Evolutionary conservation across 2,329 filamentous ascomycete genomes (phyloP).

Genomic region (Microsporum audouinii): DNA sequence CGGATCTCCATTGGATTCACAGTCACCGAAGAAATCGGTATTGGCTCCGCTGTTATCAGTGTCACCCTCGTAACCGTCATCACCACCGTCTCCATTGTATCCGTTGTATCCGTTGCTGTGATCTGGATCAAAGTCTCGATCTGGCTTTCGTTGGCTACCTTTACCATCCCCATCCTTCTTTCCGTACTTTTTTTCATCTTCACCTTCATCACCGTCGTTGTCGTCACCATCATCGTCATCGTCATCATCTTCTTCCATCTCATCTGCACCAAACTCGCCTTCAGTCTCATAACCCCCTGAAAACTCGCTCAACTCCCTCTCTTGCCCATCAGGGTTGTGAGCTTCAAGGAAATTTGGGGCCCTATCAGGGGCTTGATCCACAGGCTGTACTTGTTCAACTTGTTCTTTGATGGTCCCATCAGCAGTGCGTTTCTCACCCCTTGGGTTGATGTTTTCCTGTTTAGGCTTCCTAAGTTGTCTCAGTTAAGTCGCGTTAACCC

Average conservation of each 20-base stretch:
- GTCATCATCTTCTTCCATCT: not conserved
- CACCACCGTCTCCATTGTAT: not conserved
- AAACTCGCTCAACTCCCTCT: not conserved
- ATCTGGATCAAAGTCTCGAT: not conserved
- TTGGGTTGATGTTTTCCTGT: not conserved
- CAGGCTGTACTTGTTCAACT: not conserved
- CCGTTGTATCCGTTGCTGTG: not conserved
- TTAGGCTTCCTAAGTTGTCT: not conserved
- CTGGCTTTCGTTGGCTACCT: not conserved
- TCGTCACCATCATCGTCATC: not conserved
- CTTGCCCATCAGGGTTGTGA: not conserved
- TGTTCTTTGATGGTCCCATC: slow-evolving; percentile 3
- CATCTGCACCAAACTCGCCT: not conserved
- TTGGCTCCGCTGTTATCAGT: not conserved
- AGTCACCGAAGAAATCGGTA: slow-evolving; percentile 9
- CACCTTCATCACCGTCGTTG: not conserved
- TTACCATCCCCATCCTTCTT: not conserved
- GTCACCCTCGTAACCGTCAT: not conserved
- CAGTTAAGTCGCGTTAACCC: not conserved
- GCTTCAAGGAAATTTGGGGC: not conserved
- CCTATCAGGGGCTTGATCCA: not conserved
- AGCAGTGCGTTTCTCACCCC: slow-evolving; percentile 3
- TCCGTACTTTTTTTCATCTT: not conserved
- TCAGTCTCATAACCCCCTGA: not conserved
- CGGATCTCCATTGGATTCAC: slow-evolving; percentile 10